Conservation (phyloP, 768 basidiomycete species). For the Calocybe indica region DNA sequence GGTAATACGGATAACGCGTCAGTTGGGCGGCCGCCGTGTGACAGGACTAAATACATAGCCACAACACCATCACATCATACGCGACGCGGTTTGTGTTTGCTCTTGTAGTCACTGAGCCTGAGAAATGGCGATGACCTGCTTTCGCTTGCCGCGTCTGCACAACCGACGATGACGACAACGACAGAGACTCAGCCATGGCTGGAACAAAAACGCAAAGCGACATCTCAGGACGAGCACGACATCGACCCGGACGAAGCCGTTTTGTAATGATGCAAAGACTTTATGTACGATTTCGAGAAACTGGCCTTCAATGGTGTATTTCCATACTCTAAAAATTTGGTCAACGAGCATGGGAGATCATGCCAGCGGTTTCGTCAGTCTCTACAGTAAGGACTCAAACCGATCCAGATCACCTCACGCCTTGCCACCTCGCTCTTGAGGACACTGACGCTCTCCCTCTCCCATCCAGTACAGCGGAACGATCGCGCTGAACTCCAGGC, state of each 20-base stretch:
- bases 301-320: conserved; percentile 89
- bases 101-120: background rate
- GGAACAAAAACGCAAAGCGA: conserved; percentile 38
- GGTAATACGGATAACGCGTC: too few species aligned
- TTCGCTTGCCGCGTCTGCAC: conserved; percentile 38
- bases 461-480: too few species aligned
- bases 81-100: conserved; percentile 5
- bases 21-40: too few species aligned
- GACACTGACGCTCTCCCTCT: conserved; percentile 52
- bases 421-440: conserved; percentile 64
- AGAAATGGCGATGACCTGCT: conserved; percentile 21
- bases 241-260: conserved; percentile 33
- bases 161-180: conserved; percentile 14
- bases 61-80: conserved; percentile 10
- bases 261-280: background rate
- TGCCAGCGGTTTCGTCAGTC: conserved; percentile 65
- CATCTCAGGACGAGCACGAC: conserved; percentile 34
- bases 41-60: background rate
- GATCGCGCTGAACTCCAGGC: too few species aligned
- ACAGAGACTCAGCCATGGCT: too few species aligned
- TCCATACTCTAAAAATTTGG: conserved; percentile 87
- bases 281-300: conserved; percentile 85
- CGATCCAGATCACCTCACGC: conserved; percentile 64
- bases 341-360: conserved; percentile 94
- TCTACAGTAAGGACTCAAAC: conserved; percentile 59